Evolutionary conservation across 805 yeast species (phyloP), one percentile per base, ranked within the genome.

Genomic region (Wickerhamiella hasegawae): DNA sequence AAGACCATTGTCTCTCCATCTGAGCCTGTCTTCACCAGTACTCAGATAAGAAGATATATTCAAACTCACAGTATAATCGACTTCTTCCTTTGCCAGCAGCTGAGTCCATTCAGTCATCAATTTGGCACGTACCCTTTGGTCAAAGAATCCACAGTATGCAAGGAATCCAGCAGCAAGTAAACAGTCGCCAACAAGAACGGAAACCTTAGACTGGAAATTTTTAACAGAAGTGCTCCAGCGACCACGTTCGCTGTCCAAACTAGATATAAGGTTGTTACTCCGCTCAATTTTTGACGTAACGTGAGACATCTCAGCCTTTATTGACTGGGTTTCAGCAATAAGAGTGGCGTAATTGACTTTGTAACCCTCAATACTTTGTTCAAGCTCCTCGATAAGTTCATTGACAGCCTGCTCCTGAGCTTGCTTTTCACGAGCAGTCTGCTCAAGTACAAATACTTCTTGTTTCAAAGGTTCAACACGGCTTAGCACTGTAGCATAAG

Each of bases 301-400:
- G 1, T 48, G 45, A 2, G 52, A 52, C 76, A 85, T 77, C 47
- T 82, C 87, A 1, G 60, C 46, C 51, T 80, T 85, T 29, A 84
- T 72, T 22, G 61, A 57, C 50, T 87, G 95, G 1, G 81, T 66
- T 25, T 81, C 85, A 40, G 94, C 61, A 22, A 87, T 82, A n/a
- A 78, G 57, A 11, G 55, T 59, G 29, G 90, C 79, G 51, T 87
- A 87, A 6, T 65, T 66, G 5, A 59, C 62, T 44, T 83, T 82
- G 40, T 75, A 81, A 1, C 47, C 46, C 29, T 72, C 83, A 37
- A 87, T 82, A 38, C 76, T 73, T 8, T 54, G 62, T 43, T 78
- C 75, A 18, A 83, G 58, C 46, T 85, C 96, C 0, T 45, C 51
- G 21, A 85, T 76, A 93, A 85, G 81, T 36, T 80, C 77, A 28